Percentiles rank a stretch among this genome's conserved stretches.
These are phyloP conservation scores for Pyricularia grisea DNA, from an alignment of 2,329 filamentous ascomycete species.

Conservation along the genomic window DNA sequence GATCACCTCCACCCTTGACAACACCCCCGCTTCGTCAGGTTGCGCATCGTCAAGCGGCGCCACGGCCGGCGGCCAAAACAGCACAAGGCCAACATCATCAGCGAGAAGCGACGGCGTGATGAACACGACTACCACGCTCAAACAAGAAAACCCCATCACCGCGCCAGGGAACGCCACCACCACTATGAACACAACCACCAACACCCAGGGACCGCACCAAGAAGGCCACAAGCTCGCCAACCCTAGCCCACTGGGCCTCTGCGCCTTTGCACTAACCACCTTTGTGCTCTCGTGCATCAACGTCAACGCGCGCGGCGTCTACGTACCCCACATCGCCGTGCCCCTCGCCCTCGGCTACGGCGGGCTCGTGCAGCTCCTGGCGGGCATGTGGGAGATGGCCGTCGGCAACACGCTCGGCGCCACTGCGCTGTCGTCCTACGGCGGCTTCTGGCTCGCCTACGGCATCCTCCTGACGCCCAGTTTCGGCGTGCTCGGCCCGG, in stretches of 20 bases:
- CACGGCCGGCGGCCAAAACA: neutral
- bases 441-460: conserved; percentile 75
- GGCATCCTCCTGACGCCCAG: conserved; percentile 61
- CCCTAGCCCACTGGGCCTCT: conserved; percentile 67
- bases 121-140: neutral
- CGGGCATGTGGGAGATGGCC: conserved; percentile 89
- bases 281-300: conserved; percentile 72
- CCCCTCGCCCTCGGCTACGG: conserved; percentile 66
- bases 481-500: conserved; percentile 46
- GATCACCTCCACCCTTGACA: neutral
- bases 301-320: conserved; percentile 52
- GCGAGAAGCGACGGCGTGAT: neutral
- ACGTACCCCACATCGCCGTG: conserved; percentile 56
- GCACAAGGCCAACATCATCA: neutral
- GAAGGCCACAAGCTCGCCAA: conserved; percentile 63
- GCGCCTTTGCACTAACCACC: conserved; percentile 73
- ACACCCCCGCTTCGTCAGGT: neutral
- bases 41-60: neutral
- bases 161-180: neutral
- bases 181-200: too few species aligned
- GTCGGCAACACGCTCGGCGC: conserved; percentile 83
- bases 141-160: neutral
- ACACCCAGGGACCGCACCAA: neutral
- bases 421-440: conserved; percentile 71
- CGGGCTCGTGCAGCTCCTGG: conserved; percentile 67